Evolutionary conservation across 2,329 filamentous ascomycete species (phyloP).

Genomic region (Ophiocordyceps camponoti-saundersi): DNA sequence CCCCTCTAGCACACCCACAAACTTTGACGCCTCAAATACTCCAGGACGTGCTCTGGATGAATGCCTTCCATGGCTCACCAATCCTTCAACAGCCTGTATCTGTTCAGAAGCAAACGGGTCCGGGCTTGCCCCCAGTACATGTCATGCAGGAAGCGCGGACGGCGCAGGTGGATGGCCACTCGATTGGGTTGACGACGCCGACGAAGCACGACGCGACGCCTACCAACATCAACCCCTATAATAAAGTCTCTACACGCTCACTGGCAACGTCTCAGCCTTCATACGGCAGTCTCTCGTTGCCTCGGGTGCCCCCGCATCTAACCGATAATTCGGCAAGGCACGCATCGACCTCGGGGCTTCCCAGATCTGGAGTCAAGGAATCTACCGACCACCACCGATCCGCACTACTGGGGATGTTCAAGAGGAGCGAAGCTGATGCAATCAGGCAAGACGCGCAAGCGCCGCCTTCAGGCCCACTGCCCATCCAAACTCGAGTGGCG

Average conservation of each 20-base stretch:
- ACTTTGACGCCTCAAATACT: slow-evolving; percentile 39
- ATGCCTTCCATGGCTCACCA: slow-evolving; percentile 10
- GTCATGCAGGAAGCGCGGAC: slow-evolving; percentile 4
- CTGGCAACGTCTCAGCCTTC: neutral
- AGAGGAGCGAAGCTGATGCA: slow-evolving; percentile 15
- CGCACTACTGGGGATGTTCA: slow-evolving; percentile 36
- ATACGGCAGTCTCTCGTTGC: neutral
- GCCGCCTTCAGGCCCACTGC: slow-evolving; percentile 7
- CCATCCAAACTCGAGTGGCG: slow-evolving; percentile 4
- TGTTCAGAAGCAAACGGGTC: neutral
- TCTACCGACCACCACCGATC: slow-evolving; percentile 22
- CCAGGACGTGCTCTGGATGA: slow-evolving; percentile 29
- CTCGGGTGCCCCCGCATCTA: neutral
- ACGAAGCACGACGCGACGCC: slow-evolving; percentile 18
- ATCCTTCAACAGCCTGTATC: neutral
- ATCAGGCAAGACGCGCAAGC: neutral
- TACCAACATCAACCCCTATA: neutral
- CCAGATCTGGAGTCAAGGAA: slow-evolving; percentile 8
- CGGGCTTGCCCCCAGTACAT: slow-evolving; percentile 3
- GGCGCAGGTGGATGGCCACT: slow-evolving; percentile 20
- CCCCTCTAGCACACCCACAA: slow-evolving; percentile 20
- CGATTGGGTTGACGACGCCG: slow-evolving; percentile 25
- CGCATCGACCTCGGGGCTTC: neutral
- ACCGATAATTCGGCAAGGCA: neutral
- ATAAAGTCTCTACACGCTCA: neutral